A percentile compares a stretch with the other conserved stretches of the same genome.
phyloP scores from a whole-genome alignment of 2,329 filamentous ascomycete genomes.

The Aspergillus phoenicis region DNA sequence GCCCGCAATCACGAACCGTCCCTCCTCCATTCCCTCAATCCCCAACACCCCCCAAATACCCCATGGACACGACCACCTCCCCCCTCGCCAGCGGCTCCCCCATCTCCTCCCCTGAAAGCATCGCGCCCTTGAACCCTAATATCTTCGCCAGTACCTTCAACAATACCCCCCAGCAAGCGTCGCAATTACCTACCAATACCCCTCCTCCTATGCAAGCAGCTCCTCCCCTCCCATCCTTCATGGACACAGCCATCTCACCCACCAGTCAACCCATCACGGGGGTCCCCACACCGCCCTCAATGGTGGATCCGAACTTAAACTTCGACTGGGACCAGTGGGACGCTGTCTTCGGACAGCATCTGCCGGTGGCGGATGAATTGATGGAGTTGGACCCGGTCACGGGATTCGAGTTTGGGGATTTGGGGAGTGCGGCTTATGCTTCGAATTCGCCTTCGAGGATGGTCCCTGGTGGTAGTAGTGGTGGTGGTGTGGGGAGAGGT shows the following conservation, averaged over 20 bases:
- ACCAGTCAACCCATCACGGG: conserved; percentile 17
- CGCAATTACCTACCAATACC: neutral
- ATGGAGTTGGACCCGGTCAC: conserved; percentile 47
- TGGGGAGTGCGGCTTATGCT: conserved; percentile 16
- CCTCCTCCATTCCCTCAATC: conserved; percentile 19
- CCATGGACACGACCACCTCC: neutral
- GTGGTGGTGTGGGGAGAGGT: conserved; percentile 1
- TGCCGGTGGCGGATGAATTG: conserved; percentile 46
- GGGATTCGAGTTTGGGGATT: conserved; percentile 37
- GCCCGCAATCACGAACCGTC: conserved; percentile 6
- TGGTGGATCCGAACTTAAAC: conserved; percentile 45
- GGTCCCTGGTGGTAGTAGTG: neutral
- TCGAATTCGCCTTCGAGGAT: neutral
- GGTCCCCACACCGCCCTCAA: conserved; percentile 38
- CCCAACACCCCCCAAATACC: conserved; percentile 3
- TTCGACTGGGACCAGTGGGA: conserved; percentile 56
- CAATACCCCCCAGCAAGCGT: neutral
- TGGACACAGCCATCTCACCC: conserved; percentile 26
- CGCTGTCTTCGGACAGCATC: conserved; percentile 51
- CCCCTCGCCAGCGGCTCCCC: conserved; percentile 13
- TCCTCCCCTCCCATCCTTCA: conserved; percentile 24
- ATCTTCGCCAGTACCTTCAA: conserved; percentile 8
- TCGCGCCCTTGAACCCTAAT: neutral
- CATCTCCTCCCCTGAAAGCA: conserved; percentile 21
- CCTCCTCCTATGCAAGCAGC: conserved; percentile 2